Percentiles rank a stretch among this genome's conserved stretches.
Conservation (phyloP, 352 stramenopile genomes). For the Phytophthora pistaciae region DNA sequence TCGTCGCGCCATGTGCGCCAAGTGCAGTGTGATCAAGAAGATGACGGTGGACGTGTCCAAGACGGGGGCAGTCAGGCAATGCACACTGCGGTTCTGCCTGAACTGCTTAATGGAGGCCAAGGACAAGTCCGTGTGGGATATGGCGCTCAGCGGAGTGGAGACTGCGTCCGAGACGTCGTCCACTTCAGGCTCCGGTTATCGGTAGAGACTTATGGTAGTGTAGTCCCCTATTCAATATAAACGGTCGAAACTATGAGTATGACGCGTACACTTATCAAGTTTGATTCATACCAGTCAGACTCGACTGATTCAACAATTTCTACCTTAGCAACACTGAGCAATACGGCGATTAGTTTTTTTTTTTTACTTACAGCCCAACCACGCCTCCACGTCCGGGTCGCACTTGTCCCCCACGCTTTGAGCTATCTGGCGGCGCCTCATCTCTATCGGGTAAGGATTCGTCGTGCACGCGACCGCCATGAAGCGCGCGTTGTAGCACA, state of each 20-base stretch:
- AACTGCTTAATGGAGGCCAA: slow-evolving; percentile 32
- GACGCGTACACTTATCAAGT: not conserved
- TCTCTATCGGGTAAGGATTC: slow-evolving; percentile 18
- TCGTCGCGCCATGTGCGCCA: slow-evolving; percentile 46
- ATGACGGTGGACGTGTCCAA: slow-evolving; percentile 55
- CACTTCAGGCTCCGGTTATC: slow-evolving; percentile 20
- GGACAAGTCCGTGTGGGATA: slow-evolving; percentile 31
- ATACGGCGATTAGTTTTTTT: not conserved
- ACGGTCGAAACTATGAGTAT: not conserved
- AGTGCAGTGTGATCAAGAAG: slow-evolving; percentile 64
- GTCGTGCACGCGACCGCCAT: slow-evolving; percentile 37
- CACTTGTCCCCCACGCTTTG: slow-evolving; percentile 28
- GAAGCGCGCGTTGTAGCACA: slow-evolving; percentile 43
- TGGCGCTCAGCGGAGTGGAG: slow-evolving; percentile 32
- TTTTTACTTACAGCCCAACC: slow-evolving; percentile 31
- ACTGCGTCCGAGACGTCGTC: slow-evolving; percentile 31
- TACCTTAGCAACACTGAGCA: too few species aligned
- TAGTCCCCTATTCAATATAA: not conserved
- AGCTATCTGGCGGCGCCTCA: slow-evolving; percentile 38
- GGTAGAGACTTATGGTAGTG: not conserved
- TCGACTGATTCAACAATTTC: too few species aligned
- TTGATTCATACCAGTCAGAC: too few species aligned
- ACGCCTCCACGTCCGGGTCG: slow-evolving; percentile 33
- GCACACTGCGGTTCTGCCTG: slow-evolving; percentile 34
- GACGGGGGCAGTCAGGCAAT: slow-evolving; percentile 38